Conservation (phyloP, 78 protist species). For the Protostelium mycophagum region DNA sequence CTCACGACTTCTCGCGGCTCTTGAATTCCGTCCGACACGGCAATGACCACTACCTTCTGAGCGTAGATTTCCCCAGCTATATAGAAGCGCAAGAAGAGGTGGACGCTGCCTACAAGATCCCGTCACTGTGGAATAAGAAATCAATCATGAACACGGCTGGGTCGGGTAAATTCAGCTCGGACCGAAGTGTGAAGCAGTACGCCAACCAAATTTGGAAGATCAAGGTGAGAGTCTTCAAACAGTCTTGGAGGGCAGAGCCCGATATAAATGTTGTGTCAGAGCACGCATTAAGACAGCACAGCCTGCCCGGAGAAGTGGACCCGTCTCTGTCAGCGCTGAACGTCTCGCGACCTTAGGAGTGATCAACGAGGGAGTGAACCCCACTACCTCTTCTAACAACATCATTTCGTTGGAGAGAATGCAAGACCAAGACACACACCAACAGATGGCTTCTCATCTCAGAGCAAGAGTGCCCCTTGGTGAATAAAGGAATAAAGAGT, state of each 20-base stretch:
- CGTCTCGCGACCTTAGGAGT: neutral
- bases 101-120: conserved; percentile 30
- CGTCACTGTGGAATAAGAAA: conserved; percentile 32
- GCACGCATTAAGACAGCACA: neutral
- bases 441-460: too few species aligned
- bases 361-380: neutral
- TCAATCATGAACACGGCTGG: conserved; percentile 43
- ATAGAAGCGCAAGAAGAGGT: conserved; percentile 22
- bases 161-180: conserved; percentile 85
- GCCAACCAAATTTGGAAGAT: conserved; percentile 89
- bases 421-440: too few species aligned
- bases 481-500: too few species aligned
- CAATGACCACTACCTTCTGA: conserved; percentile 66
- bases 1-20: conserved; percentile 23
- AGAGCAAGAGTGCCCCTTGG: too few species aligned
- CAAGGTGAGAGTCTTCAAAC: conserved; percentile 4
- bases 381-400: neutral
- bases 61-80: conserved; percentile 63
- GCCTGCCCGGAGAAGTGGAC: neutral
- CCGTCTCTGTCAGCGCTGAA: neutral
- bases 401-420: neutral
- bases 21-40: conserved; percentile 35
- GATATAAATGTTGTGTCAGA: too few species aligned
- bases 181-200: conserved; percentile 88
- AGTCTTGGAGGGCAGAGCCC: too few species aligned